Base-by-base conservation (phyloP, 2,329 filamentous ascomycete species). In the Trichoderma citrinoviride region DNA sequence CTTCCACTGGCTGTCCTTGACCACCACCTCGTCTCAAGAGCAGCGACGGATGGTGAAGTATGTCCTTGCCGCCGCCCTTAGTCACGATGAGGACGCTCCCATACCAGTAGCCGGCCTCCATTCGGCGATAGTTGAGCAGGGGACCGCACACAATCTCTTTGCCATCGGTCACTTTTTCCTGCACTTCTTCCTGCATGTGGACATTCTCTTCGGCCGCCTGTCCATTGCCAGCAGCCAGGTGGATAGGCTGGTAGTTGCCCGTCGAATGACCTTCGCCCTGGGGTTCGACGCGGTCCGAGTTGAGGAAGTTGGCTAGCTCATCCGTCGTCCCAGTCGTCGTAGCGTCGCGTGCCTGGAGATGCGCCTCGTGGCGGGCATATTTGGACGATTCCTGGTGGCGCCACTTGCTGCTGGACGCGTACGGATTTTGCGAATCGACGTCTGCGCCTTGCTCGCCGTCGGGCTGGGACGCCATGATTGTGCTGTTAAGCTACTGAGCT, bases 1-100 rank as follows among this genome's bases (percentile, higher is more conserved):
- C 66, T 17, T 70, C 74, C 54, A 52, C 61, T 10, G 70, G 71
- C 37, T 73, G 71, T 37, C 72, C 76, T 23, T 52, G 47, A 21
- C 44, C 56, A 6, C n/a, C 21, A n/a, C 76, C 77, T 40, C 77
- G 78, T 40, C 83, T 84, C 58, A 88, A 71, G 19, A 78, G 77
- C 69, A 94, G 76, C 27, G 82, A 81, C 46, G 96, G 87, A 67
- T 83, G 79, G 60, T 80, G 75, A 1, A 84, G 82, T 67, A 86
- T 83, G 21, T 81, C 79, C 72, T 85, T 78, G 65, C 83, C 87
- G 25, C 90, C 90, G 5, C 92, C 90, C 58, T 84, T 87, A 17
- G 89, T 90, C 60, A 97, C 92, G 56, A 97, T 80, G 71, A 97
- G 80, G 7, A 96, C 90, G 75, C 92, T 96, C 65, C 94, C 93